Evolutionary conservation across 2,329 filamentous ascomycete genomes (phyloP).

Genomic region (Colletotrichum eremochloae): DNA sequence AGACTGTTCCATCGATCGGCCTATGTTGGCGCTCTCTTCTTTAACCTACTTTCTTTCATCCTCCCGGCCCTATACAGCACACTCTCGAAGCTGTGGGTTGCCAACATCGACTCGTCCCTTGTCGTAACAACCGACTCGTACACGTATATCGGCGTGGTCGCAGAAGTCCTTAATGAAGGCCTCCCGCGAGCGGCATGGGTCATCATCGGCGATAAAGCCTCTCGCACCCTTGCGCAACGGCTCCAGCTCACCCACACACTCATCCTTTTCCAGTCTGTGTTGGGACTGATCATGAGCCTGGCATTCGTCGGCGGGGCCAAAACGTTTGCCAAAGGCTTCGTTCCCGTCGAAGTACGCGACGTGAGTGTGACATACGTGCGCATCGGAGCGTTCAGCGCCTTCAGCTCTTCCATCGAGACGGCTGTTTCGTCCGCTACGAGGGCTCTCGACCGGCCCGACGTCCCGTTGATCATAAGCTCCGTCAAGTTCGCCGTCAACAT

Average conservation of each 20-base stretch:
- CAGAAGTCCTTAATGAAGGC: conserved; percentile 79
- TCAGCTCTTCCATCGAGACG: conserved; percentile 73
- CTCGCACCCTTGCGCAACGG: conserved; percentile 63
- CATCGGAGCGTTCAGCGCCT: conserved; percentile 72
- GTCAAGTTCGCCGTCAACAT: conserved; percentile 77
- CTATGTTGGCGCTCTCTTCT: conserved; percentile 70
- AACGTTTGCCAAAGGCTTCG: conserved; percentile 71
- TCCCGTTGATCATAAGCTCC: conserved; percentile 75
- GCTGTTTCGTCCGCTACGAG: conserved; percentile 72
- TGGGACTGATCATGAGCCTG: conserved; percentile 69
- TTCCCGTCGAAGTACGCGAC: conserved; percentile 69
- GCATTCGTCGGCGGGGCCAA: conserved; percentile 67
- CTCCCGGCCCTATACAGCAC: conserved; percentile 77
- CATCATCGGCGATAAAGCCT: conserved; percentile 75
- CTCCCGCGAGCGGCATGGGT: conserved; percentile 77
- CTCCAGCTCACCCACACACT: conserved; percentile 74
- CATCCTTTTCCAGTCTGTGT: conserved; percentile 68
- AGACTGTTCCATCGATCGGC: conserved; percentile 38
- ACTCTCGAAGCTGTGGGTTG: conserved; percentile 78
- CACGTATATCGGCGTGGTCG: conserved; percentile 77
- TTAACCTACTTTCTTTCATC: conserved; percentile 73
- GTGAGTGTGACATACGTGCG: conserved; percentile 74
- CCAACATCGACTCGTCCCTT: conserved; percentile 71
- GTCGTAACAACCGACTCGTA: conserved; percentile 76
- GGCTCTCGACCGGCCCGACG: conserved; percentile 77